Evolutionary conservation across 768 basidiomycete genomes (phyloP).

Genomic region (Boletales sp.): DNA sequence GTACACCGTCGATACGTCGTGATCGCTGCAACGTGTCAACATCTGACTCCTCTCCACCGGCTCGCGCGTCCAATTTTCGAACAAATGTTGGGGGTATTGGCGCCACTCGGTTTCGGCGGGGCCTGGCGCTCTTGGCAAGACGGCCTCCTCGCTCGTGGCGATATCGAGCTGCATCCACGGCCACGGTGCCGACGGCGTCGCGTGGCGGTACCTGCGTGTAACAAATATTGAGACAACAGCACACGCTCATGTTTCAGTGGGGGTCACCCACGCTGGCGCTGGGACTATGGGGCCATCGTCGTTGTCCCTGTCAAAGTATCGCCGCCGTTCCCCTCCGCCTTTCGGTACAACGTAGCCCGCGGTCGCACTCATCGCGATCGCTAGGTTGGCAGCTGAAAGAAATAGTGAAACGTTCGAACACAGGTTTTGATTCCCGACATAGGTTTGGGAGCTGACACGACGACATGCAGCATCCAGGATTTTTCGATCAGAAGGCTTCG

Average conservation of each 20-base stretch:
- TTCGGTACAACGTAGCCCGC: background rate
- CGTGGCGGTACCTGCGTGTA: slow-evolving; percentile 31
- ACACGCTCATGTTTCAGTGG: background rate
- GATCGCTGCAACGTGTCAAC: slow-evolving; percentile 16
- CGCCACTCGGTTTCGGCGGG: slow-evolving; percentile 21
- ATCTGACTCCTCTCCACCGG: slow-evolving; percentile 40
- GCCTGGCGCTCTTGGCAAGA: background rate
- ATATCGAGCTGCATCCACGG: slow-evolving; percentile 34
- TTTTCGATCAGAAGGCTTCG: slow-evolving; percentile 16
- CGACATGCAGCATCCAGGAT: background rate
- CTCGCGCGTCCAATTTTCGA: slow-evolving; percentile 49
- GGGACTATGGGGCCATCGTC: slow-evolving; percentile 13
- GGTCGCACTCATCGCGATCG: slow-evolving; percentile 6
- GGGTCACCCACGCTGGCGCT: slow-evolving; percentile 18
- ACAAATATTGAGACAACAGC: background rate
- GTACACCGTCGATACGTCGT: slow-evolving; percentile 17
- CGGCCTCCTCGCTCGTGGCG: slow-evolving; percentile 4
- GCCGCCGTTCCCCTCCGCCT: background rate
- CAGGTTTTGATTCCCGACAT: background rate
- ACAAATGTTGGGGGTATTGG: slow-evolving; percentile 47
- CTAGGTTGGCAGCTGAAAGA: background rate
- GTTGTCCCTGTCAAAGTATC: background rate
- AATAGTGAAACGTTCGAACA: background rate
- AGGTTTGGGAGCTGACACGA: background rate
- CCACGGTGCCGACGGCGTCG: slow-evolving; percentile 39